phyloP scores from a whole-genome alignment of 2,329 filamentous ascomycete species.

The Metarhizium anisopliae region DNA sequence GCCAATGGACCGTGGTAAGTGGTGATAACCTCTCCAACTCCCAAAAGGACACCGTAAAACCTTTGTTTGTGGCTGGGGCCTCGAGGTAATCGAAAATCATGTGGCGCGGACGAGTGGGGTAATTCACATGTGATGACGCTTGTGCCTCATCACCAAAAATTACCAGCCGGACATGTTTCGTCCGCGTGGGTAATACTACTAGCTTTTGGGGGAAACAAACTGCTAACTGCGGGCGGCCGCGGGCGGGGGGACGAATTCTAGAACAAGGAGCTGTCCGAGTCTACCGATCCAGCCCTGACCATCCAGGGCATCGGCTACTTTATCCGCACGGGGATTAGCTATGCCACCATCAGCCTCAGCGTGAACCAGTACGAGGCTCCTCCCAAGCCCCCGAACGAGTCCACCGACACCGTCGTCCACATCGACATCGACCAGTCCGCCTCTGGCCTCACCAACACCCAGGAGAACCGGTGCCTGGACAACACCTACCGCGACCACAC shows the following conservation, averaged over 20 bases:
- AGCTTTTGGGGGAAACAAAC: neutral
- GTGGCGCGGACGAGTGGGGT: neutral
- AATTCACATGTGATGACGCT: neutral
- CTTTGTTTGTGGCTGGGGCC: neutral
- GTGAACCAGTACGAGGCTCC: slow-evolving; percentile 45
- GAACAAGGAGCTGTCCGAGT: slow-evolving; percentile 69
- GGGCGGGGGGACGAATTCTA: slow-evolving; percentile 22
- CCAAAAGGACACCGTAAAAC: neutral
- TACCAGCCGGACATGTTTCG: neutral
- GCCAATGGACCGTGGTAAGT: slow-evolving; percentile 61
- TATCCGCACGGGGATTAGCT: slow-evolving; percentile 60
- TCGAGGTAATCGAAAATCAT: neutral
- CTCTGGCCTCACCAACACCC: slow-evolving; percentile 59
- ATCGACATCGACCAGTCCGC: slow-evolving; percentile 68
- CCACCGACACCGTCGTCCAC: slow-evolving; percentile 39
- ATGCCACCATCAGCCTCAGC: slow-evolving; percentile 60
- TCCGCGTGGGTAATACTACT: no score
- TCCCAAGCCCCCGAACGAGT: slow-evolving; percentile 29
- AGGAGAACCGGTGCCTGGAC: slow-evolving; percentile 47
- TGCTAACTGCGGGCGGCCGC: neutral
- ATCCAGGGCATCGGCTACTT: slow-evolving; percentile 68
- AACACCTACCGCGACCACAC: slow-evolving; percentile 49
- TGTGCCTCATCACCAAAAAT: neutral
- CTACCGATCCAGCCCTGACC: slow-evolving; percentile 57
- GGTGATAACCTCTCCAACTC: neutral